These are phyloP conservation scores for Aspergillus flavus DNA, from an alignment of 2,329 filamentous ascomycete genomes.

Conservation along the genomic window DNA sequence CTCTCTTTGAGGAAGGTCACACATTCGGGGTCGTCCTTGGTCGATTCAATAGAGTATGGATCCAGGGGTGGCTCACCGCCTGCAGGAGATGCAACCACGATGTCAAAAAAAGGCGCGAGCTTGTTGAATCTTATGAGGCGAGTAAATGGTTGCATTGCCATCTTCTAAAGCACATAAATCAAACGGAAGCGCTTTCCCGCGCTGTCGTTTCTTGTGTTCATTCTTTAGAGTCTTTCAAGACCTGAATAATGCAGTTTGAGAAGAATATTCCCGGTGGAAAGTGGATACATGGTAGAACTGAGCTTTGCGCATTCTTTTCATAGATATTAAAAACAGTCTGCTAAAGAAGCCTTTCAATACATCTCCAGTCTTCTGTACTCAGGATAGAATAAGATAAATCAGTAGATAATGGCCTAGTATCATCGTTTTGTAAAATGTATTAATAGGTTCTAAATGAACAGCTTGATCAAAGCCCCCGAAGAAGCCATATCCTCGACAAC, in stretches of 20 bases:
- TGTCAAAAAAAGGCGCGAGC: background rate
- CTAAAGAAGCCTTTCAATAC: background rate
- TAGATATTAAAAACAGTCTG: background rate
- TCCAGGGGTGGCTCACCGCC: too few species aligned
- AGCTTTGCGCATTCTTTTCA: background rate
- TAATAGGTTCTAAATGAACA: background rate
- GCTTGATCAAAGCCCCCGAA: too few species aligned
- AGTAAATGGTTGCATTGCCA: conserved; percentile 7
- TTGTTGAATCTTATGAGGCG: conserved; percentile 10
- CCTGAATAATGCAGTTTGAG: too few species aligned
- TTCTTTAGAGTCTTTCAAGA: too few species aligned
- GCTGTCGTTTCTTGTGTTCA: background rate
- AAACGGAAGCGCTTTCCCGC: conserved; percentile 1
- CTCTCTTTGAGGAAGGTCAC: too few species aligned
- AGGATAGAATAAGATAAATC: background rate
- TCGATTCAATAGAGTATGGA: too few species aligned
- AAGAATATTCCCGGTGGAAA: too few species aligned
- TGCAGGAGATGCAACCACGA: too few species aligned
- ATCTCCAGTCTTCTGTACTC: background rate
- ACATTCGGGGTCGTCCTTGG: too few species aligned
- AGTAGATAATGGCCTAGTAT: background rate
- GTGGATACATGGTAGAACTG: background rate
- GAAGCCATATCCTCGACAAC: too few species aligned
- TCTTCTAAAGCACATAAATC: background rate
- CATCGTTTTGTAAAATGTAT: background rate